Conservation (phyloP, 768 basidiomycete genomes). For the Mycena alexandri region DNA sequence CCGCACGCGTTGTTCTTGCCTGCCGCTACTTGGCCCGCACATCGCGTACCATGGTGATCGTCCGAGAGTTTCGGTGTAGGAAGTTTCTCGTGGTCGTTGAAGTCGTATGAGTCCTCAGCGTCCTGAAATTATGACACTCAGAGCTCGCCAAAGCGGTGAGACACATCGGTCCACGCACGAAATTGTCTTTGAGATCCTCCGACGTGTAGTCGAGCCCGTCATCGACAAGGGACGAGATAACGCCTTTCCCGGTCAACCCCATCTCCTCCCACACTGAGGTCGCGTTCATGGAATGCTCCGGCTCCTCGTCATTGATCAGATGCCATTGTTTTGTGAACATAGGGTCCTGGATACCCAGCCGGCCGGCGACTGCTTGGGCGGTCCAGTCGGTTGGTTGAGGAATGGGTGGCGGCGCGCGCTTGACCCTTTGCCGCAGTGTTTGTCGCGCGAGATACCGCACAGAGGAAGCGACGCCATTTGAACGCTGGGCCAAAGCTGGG, state of each 20-base stretch:
- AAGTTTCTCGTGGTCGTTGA: constrained; percentile 91
- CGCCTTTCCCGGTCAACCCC: constrained; percentile 88
- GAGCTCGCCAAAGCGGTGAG: not conserved
- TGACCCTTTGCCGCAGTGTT: constrained; percentile 72
- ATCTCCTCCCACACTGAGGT: constrained; percentile 87
- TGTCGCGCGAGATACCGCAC: constrained; percentile 75
- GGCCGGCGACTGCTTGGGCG: constrained; percentile 64
- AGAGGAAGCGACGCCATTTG: constrained; percentile 64
- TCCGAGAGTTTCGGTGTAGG: constrained; percentile 91
- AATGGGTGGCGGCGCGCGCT: constrained; percentile 79
- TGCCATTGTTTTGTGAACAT: constrained; percentile 93
- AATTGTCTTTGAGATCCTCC: constrained; percentile 90
- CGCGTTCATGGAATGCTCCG: constrained; percentile 93
- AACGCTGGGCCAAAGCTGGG: constrained; percentile 53
- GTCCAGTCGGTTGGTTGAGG: constrained; percentile 53
- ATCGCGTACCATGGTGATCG: constrained; percentile 97
- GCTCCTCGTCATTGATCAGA: constrained; percentile 87
- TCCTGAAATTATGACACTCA: constrained; percentile 61
- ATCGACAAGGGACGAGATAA: constrained; percentile 92
- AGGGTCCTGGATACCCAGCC: constrained; percentile 84
- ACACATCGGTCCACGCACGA: constrained; percentile 70
- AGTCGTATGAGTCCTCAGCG: constrained; percentile 91
- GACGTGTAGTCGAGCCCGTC: constrained; percentile 94
- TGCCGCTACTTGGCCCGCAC: constrained; percentile 97
- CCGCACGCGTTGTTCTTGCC: constrained; percentile 94